Conservation (phyloP, 371 early-diverging fungal species). For the Fennellomyces sp. region DNA sequence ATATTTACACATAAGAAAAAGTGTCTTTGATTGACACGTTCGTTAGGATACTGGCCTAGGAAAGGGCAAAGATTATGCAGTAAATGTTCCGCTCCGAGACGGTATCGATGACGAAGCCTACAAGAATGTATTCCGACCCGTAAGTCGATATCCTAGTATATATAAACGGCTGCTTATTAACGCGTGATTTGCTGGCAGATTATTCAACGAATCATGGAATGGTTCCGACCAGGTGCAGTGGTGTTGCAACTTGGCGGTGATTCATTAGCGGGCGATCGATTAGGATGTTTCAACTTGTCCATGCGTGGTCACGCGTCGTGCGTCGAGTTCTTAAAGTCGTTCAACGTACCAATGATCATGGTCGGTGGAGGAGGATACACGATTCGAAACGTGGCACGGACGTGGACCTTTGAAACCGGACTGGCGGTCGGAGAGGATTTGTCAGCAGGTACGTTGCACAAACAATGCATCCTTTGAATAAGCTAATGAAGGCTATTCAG, state of each 20-base stretch:
- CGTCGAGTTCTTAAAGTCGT: slow-evolving; percentile 85
- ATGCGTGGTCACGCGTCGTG: slow-evolving; percentile 86
- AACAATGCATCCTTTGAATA: not conserved
- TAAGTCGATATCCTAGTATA: slow-evolving; percentile 3
- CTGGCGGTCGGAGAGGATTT: slow-evolving; percentile 72
- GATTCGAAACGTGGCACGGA: slow-evolving; percentile 92
- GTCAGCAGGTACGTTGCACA: slow-evolving; percentile 22
- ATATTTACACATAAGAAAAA: not conserved
- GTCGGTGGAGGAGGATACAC: slow-evolving; percentile 99
- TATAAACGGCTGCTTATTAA: not conserved
- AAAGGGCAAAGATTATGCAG: slow-evolving; percentile 76
- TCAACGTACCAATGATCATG: slow-evolving; percentile 87
- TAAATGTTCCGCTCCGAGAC: slow-evolving; percentile 95
- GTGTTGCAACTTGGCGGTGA: slow-evolving; percentile 99
- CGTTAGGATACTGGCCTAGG: slow-evolving; percentile 68
- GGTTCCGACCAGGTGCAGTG: slow-evolving; percentile 92
- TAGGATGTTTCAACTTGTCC: slow-evolving; percentile 98
- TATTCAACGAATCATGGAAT: slow-evolving; percentile 72
- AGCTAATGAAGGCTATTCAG: slow-evolving; percentile 3
- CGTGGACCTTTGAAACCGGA: slow-evolving; percentile 97
- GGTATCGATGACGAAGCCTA: slow-evolving; percentile 95
- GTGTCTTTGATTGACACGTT: too few species aligned
- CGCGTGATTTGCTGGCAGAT: slow-evolving; percentile 3
- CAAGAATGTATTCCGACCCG: slow-evolving; percentile 75
- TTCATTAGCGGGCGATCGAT: slow-evolving; percentile 95